These are phyloP conservation scores for Galium porrigens DNA, from an alignment of 305 asterid genomes.

Conservation along the genomic window DNA sequence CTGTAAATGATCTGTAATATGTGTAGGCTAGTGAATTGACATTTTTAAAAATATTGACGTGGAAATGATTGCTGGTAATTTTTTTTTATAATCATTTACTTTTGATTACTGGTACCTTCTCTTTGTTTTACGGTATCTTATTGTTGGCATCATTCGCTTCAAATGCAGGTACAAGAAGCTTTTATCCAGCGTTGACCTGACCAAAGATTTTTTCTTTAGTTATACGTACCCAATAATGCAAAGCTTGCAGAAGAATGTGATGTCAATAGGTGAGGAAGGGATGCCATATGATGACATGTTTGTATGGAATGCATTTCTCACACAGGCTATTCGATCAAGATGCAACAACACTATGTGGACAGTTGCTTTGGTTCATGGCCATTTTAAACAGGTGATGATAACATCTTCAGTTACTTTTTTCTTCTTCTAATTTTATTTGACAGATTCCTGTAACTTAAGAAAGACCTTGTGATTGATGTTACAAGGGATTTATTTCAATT, in stretches of 20 bases:
- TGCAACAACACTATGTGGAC: constrained; percentile 89
- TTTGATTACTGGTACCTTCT: neutral
- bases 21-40: neutral
- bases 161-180: constrained; percentile 91
- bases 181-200: constrained; percentile 86
- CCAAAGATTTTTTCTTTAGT: constrained; percentile 91
- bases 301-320: constrained; percentile 91
- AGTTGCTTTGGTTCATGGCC: constrained; percentile 87
- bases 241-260: constrained; percentile 74
- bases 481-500: neutral
- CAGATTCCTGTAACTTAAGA: neutral
- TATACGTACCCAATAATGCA: constrained; percentile 89
- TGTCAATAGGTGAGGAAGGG: constrained; percentile 50
- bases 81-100: neutral
- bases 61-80: neutral
- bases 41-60: neutral
- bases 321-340: constrained; percentile 68
- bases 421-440: neutral
- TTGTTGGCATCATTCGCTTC: constrained; percentile 16
- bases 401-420: constrained; percentile 4
- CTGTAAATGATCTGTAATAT: neutral
- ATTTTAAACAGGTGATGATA: constrained; percentile 69
- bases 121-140: constrained; percentile 9
- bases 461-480: constrained; percentile 1
- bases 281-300: constrained; percentile 90